Conservation (phyloP, 768 basidiomycete genomes). For the Amanita molliuscula region DNA sequence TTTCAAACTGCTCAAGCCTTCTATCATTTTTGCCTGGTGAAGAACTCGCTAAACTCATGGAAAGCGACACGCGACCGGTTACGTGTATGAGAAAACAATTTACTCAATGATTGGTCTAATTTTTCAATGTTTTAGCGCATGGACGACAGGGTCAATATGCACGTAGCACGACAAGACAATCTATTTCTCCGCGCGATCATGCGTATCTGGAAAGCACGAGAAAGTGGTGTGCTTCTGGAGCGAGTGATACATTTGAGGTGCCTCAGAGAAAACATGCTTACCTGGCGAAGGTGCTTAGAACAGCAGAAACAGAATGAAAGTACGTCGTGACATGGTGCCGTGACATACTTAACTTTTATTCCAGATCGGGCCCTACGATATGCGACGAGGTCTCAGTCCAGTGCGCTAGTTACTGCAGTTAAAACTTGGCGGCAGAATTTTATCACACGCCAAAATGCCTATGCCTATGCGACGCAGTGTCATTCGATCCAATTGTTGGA, state of each 20-base stretch:
- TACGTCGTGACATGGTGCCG: constrained; percentile 14
- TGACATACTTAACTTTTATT: not conserved
- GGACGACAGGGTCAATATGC: constrained; percentile 46
- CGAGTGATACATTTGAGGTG: constrained; percentile 37
- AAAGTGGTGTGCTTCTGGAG: constrained; percentile 48
- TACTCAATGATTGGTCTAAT: not conserved
- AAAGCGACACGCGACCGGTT: constrained; percentile 38
- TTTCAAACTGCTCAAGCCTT: constrained; percentile 32
- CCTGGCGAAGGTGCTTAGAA: constrained; percentile 40
- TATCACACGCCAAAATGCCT: constrained; percentile 34
- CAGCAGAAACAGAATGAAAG: constrained; percentile 34
- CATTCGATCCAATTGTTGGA: constrained; percentile 30
- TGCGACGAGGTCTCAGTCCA: constrained; percentile 31
- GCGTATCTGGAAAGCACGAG: constrained; percentile 61
- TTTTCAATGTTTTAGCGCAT: constrained; percentile 27
- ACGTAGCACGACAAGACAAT: constrained; percentile 44
- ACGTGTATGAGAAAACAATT: constrained; percentile 27
- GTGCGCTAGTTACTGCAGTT: constrained; percentile 23
- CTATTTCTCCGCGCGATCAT: constrained; percentile 47
- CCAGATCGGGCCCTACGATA: constrained; percentile 44
- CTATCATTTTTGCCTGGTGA: constrained; percentile 32
- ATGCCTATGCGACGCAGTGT: constrained; percentile 38
- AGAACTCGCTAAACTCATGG: constrained; percentile 42
- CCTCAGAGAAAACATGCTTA: constrained; percentile 31
- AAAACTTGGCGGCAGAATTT: constrained; percentile 35